phyloP scores from a whole-genome alignment of 1,139 yeast genomes.

The Yamadazyma mexicana region DNA sequence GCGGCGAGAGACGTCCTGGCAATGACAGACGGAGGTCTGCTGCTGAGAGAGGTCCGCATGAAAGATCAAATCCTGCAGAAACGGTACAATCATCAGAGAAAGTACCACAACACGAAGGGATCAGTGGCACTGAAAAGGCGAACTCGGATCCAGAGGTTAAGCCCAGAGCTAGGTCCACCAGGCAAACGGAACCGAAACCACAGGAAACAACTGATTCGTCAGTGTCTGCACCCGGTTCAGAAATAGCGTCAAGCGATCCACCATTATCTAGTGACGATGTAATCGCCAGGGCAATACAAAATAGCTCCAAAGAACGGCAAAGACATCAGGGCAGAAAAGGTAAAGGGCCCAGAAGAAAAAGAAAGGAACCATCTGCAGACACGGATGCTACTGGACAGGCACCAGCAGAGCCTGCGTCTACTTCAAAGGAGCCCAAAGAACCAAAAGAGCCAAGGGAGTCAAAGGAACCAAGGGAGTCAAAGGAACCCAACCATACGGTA shows the following conservation, averaged over 20 bases:
- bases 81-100: too few species aligned
- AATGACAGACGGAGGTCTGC: too few species aligned
- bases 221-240: too few species aligned
- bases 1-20: background rate
- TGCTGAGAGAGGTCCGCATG: too few species aligned
- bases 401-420: background rate
- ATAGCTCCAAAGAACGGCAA: conserved; percentile 10
- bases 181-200: background rate
- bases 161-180: background rate
- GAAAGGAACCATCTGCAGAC: background rate
- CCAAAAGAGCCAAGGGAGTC: background rate
- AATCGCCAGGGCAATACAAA: conserved; percentile 12
- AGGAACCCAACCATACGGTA: background rate
- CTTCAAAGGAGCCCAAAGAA: background rate
- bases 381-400: background rate
- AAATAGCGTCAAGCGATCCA: too few species aligned
- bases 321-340: conserved; percentile 1
- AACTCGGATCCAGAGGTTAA: background rate
- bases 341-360: background rate
- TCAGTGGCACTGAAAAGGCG: background rate
- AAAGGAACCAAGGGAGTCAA: too few species aligned
- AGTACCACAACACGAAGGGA: too few species aligned
- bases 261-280: conserved; percentile 12
- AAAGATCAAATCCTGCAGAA: too few species aligned
- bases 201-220: too few species aligned